These are phyloP conservation scores for Penicillium sp. DNA, from an alignment of 2,329 filamentous ascomycete genomes.

Conservation along the genomic window DNA sequence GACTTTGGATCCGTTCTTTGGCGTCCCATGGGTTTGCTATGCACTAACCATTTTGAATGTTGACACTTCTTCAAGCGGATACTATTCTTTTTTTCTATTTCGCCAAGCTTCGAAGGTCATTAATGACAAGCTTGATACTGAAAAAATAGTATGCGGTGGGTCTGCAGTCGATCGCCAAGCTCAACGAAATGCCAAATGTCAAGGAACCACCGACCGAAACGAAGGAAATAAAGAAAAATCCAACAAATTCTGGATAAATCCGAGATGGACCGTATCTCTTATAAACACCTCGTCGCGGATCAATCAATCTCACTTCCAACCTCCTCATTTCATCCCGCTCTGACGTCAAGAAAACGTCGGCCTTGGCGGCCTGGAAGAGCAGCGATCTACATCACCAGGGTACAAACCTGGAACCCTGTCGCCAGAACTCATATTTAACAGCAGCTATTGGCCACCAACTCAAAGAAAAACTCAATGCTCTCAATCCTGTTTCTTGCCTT, in stretches of 20 bases:
- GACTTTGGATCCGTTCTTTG: neutral
- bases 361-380: constrained; percentile 14
- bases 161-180: neutral
- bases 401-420: constrained; percentile 10
- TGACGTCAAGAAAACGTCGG: constrained; percentile 20
- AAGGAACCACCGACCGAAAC: neutral
- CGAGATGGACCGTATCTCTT: neutral
- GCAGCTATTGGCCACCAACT: neutral
- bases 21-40: neutral
- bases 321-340: constrained; percentile 17
- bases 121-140: neutral
- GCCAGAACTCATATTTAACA: neutral
- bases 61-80: neutral
- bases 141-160: neutral
- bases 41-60: constrained; percentile 9
- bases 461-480: neutral
- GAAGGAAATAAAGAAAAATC: neutral
- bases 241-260: neutral
- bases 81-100: neutral
- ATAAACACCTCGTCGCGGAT: neutral
- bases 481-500: neutral
- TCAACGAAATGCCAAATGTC: neutral
- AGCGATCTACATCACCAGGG: constrained; percentile 10
- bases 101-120: neutral
- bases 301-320: constrained; percentile 4